Percentiles rank a stretch among this genome's conserved stretches.
Evolutionary conservation across 1,139 yeast genomes (phyloP).

Genomic region (Yamadazyma mexicana): DNA sequence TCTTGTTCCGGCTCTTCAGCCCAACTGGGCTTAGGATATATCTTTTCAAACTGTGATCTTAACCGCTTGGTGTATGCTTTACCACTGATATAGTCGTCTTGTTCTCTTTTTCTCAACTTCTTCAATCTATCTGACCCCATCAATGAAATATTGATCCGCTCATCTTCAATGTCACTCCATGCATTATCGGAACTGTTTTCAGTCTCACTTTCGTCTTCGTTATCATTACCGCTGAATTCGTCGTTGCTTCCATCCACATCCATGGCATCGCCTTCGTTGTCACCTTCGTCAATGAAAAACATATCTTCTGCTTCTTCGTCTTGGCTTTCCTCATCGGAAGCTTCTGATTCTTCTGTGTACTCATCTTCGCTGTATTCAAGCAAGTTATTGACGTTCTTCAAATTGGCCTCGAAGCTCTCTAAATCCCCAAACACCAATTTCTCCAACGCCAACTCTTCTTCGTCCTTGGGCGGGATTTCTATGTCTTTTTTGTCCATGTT

Average conservation of each 20-base stretch:
- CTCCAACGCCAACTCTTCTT: slow-evolving; percentile 76
- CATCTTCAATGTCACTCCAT: slow-evolving; percentile 96
- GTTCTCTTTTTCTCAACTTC: slow-evolving; percentile 67
- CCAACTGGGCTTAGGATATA: slow-evolving; percentile 91
- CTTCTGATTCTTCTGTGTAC: slow-evolving; percentile 21
- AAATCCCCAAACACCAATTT: slow-evolving; percentile 88
- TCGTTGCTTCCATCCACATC: slow-evolving; percentile 38
- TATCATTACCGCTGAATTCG: slow-evolving; percentile 27
- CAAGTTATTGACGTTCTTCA: slow-evolving; percentile 59
- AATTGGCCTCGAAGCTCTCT: slow-evolving; percentile 71
- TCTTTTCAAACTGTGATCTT: slow-evolving; percentile 80
- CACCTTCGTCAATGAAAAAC: slow-evolving; percentile 64
- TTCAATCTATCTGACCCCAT: slow-evolving; percentile 58
- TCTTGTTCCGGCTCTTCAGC: slow-evolving; percentile 46
- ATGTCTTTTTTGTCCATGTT: slow-evolving; percentile 11
- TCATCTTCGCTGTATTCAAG: slow-evolving; percentile 33
- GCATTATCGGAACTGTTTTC: slow-evolving; percentile 41
- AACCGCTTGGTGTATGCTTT: slow-evolving; percentile 68
- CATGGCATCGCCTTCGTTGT: slow-evolving; percentile 31
- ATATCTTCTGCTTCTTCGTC: too few species aligned
- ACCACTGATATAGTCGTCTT: slow-evolving; percentile 64
- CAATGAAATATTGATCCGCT: slow-evolving; percentile 62
- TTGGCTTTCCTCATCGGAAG: slow-evolving; percentile 27
- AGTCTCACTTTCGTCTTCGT: slow-evolving; percentile 34
- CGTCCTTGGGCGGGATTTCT: slow-evolving; percentile 68